phyloP scores from a whole-genome alignment of 2,329 filamentous ascomycete genomes.

The Aschersonia sp. region DNA sequence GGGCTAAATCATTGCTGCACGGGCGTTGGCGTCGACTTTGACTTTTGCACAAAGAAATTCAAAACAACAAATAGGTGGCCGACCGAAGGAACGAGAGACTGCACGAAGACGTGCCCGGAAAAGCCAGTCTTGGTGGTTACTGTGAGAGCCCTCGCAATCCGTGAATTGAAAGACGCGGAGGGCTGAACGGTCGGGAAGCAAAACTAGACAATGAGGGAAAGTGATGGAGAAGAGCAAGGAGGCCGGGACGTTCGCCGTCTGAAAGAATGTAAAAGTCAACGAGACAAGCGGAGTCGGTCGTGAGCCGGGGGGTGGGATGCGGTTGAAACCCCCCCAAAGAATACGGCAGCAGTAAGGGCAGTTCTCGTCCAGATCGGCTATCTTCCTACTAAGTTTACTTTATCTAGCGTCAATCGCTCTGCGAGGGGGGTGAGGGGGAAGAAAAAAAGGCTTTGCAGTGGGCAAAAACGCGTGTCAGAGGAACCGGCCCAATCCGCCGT shows the following conservation, averaged over 20 bases:
- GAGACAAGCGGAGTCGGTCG: slow-evolving; percentile 3
- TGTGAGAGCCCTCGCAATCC: neutral
- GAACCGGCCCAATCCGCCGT: neutral
- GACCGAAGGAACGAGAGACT: neutral
- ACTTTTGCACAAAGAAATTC: neutral
- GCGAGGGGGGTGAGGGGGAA: too few species aligned
- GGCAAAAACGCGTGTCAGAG: neutral
- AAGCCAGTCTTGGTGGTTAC: too few species aligned
- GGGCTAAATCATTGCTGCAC: neutral
- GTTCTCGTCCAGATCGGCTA: neutral
- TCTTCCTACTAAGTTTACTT: neutral
- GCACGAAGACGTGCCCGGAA: neutral
- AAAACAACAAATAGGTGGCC: neutral
- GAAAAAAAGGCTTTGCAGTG: too few species aligned
- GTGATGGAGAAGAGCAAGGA: neutral
- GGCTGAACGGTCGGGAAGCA: too few species aligned
- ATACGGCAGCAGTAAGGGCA: neutral
- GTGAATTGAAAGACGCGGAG: neutral
- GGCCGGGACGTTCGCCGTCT: neutral
- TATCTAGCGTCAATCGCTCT: neutral
- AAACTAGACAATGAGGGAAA: neutral
- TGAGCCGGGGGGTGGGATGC: neutral
- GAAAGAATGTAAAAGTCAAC: neutral
- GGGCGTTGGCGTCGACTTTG: neutral
- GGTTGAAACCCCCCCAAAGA: neutral